Evolutionary conservation across 2,329 filamentous ascomycete genomes (phyloP).

Genomic region (Colletotrichum simmondsii): DNA sequence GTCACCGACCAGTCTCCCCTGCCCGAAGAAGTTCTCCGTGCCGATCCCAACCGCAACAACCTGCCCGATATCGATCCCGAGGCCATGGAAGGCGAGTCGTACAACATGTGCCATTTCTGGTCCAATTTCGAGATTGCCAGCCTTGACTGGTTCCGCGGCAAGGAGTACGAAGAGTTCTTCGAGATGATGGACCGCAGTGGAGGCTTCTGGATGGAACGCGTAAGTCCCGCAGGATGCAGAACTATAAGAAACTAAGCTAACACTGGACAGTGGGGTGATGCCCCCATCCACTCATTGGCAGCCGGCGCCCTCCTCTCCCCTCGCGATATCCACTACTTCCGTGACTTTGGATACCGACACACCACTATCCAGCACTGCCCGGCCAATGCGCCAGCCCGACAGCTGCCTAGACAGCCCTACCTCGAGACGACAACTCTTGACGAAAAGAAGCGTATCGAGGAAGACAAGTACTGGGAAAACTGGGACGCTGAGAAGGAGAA

Average conservation of each 20-base stretch:
- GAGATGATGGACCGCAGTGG: slow-evolving; percentile 98
- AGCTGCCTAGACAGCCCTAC: slow-evolving; percentile 82
- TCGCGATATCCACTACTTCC: slow-evolving; percentile 96
- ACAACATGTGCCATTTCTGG: slow-evolving; percentile 99
- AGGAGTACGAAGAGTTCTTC: slow-evolving; percentile 98
- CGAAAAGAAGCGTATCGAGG: slow-evolving; percentile 85
- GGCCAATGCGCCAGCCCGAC: slow-evolving; percentile 89
- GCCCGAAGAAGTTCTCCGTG: slow-evolving; percentile 83
- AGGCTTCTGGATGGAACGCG: slow-evolving; percentile 98
- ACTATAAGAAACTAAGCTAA: slow-evolving; percentile 45
- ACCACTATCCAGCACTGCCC: slow-evolving; percentile 99
- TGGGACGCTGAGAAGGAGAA: slow-evolving; percentile 92
- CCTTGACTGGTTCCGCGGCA: slow-evolving; percentile 95
- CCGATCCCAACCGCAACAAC: slow-evolving; percentile 76
- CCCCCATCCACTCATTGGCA: slow-evolving; percentile 96
- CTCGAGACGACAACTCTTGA: slow-evolving; percentile 85
- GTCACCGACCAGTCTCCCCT: slow-evolving; percentile 71
- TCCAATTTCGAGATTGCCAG: slow-evolving; percentile 98
- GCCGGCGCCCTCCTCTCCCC: slow-evolving; percentile 87
- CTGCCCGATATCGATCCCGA: slow-evolving; percentile 89
- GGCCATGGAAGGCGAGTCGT: slow-evolving; percentile 95
- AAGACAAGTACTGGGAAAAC: slow-evolving; percentile 95
- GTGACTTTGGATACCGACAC: slow-evolving; percentile 97
- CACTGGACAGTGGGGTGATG: slow-evolving; percentile 89
- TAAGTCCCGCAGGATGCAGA: slow-evolving; percentile 53